phyloP scores from a whole-genome alignment of 768 basidiomycete genomes.

The Russula griseocarnosa region DNA sequence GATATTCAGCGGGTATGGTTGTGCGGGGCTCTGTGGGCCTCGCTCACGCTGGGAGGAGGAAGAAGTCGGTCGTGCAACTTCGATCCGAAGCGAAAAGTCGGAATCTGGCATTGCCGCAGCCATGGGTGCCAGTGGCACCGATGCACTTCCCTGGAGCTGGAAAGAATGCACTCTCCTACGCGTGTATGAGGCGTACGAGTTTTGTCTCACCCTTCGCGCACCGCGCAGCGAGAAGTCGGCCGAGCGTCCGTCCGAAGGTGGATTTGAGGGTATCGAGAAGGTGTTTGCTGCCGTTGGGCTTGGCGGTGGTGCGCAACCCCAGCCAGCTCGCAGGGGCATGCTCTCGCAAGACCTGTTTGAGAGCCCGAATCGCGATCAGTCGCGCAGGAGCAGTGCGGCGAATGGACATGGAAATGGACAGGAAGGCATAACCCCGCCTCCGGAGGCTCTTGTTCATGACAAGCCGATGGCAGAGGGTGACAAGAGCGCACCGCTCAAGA shows the following conservation, averaged over 20 bases:
- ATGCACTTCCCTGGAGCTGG: slow-evolving; percentile 73
- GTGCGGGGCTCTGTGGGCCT: slow-evolving; percentile 81
- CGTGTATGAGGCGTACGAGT: slow-evolving; percentile 76
- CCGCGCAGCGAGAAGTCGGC: slow-evolving; percentile 34
- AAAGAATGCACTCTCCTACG: slow-evolving; percentile 63
- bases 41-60: slow-evolving; percentile 83
- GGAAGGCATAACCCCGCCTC: slow-evolving; percentile 32
- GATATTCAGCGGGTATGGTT: slow-evolving; percentile 70
- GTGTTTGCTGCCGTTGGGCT: slow-evolving; percentile 56
- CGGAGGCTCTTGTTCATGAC: slow-evolving; percentile 37
- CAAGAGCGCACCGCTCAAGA: slow-evolving; percentile 49
- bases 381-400: slow-evolving; percentile 28
- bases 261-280: slow-evolving; percentile 55
- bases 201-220: slow-evolving; percentile 56
- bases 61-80: slow-evolving; percentile 55
- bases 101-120: slow-evolving; percentile 26
- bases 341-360: slow-evolving; percentile 65
- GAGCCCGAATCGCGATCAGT: slow-evolving; percentile 39
- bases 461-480: slow-evolving; percentile 36
- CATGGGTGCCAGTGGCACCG: slow-evolving; percentile 30
- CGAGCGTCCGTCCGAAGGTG: slow-evolving; percentile 31
- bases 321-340: slow-evolving; percentile 52
- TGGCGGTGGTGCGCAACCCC: slow-evolving; percentile 40
- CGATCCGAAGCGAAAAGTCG: slow-evolving; percentile 48
- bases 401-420: slow-evolving; percentile 23